Conservation (phyloP, 371 early-diverging fungal genomes). For the Mucor indicus region DNA sequence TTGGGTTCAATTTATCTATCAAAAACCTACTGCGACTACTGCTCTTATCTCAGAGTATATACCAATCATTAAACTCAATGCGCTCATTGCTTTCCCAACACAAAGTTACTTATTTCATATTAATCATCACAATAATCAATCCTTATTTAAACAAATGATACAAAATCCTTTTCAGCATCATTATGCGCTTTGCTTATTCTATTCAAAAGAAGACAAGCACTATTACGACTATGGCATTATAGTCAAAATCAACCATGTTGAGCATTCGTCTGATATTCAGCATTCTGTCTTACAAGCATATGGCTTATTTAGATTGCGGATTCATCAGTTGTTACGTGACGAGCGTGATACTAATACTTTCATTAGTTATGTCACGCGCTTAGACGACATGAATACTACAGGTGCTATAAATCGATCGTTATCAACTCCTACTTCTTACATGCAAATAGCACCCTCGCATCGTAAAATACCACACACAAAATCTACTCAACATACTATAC, state of each 20-base stretch:
- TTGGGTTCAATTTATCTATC: conserved; percentile 6
- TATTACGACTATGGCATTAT: conserved; percentile 34
- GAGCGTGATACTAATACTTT: neutral
- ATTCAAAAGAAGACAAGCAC: conserved; percentile 1
- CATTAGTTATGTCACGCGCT: conserved; percentile 3
- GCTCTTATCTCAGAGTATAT: neutral
- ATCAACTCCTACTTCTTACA: too few relatives aligned
- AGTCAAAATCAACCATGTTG: conserved; percentile 25
- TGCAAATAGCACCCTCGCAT: too few relatives aligned
- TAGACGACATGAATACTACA: conserved; percentile 3
- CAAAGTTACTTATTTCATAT: conserved; percentile 25
- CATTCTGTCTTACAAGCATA: conserved; percentile 23
- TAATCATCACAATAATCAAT: conserved; percentile 50
- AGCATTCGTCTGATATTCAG: conserved; percentile 23
- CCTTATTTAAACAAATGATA: conserved; percentile 37
- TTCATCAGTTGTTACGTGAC: conserved; percentile 1
- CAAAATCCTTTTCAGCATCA: conserved; percentile 29
- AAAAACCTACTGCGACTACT: neutral
- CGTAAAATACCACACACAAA: too few relatives aligned
- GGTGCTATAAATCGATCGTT: neutral
- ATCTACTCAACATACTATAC: too few relatives aligned
- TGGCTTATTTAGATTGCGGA: conserved; percentile 16
- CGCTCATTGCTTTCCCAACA: conserved; percentile 1
- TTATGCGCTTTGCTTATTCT: conserved; percentile 53
- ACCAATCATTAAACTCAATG: conserved; percentile 2